These are phyloP conservation scores for Brassica juncea DNA, from an alignment of 345 rosid species.

Conservation along the genomic window DNA sequence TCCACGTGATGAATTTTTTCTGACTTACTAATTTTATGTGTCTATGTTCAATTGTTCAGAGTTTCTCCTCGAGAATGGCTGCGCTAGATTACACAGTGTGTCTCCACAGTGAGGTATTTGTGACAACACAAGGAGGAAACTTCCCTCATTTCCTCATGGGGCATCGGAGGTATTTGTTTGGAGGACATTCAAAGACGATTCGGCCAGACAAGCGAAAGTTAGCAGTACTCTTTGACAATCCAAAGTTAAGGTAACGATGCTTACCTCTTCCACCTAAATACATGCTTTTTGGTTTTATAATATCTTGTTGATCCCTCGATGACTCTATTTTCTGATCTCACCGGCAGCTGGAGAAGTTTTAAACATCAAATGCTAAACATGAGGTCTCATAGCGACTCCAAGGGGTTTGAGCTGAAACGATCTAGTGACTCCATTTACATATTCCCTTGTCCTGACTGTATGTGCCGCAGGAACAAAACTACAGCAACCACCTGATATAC, in stretches of 20 bases:
- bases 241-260: constrained; percentile 61
- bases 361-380: constrained; percentile 81
- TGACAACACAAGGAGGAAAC: constrained; percentile 99
- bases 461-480: constrained; percentile 74
- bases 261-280: constrained; percentile 23
- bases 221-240: constrained; percentile 88
- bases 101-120: constrained; percentile 98
- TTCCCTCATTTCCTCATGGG: constrained; percentile 98
- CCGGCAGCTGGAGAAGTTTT: constrained; percentile 90
- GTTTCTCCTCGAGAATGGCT: constrained; percentile 98
- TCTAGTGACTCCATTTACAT: constrained; percentile 80
- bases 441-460: constrained; percentile 96
- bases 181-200: constrained; percentile 93
- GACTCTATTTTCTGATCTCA: constrained; percentile 3
- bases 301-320: constrained; percentile 4
- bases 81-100: constrained; percentile 98
- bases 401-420: constrained; percentile 87
- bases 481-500: constrained; percentile 36
- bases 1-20: constrained; percentile 13
- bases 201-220: constrained; percentile 93
- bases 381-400: constrained; percentile 86
- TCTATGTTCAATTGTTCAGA: constrained; percentile 68
- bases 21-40: constrained; percentile 21
- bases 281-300: neutral
- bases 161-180: constrained; percentile 81